Evolutionary conservation across 1,284 basidiomycete genomes (phyloP).

Genomic region (Tausonia pullulans): DNA sequence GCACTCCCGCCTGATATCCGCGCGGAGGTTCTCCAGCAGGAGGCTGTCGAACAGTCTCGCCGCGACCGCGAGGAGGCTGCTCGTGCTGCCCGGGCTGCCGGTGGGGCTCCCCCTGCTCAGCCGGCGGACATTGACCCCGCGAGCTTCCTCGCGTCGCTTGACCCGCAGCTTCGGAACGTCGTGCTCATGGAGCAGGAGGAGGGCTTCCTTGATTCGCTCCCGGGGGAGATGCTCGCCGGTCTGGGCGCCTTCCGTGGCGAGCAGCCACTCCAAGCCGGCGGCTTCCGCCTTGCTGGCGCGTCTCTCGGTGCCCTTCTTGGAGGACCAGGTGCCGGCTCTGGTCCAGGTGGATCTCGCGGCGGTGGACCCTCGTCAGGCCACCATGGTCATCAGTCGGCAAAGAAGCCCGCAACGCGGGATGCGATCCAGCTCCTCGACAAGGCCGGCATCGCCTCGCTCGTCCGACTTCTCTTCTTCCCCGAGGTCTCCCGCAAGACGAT

Average conservation of each 20-base stretch:
- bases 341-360: background rate
- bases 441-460: slow-evolving; percentile 73
- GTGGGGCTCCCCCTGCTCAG: slow-evolving; percentile 24
- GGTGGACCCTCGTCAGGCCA: background rate
- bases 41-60: slow-evolving; percentile 67
- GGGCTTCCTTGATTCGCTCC: slow-evolving; percentile 64
- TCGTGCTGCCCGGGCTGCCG: slow-evolving; percentile 9
- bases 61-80: slow-evolving; percentile 40
- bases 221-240: slow-evolving; percentile 72
- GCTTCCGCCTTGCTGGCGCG: slow-evolving; percentile 26
- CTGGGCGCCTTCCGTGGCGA: slow-evolving; percentile 50
- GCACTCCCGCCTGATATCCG: slow-evolving; percentile 92
- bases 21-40: slow-evolving; percentile 92
- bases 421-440: slow-evolving; percentile 92
- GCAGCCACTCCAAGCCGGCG: background rate
- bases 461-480: slow-evolving; percentile 92
- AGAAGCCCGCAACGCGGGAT: slow-evolving; percentile 50
- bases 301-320: slow-evolving; percentile 22
- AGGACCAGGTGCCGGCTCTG: background rate
- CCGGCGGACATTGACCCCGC: slow-evolving; percentile 70
- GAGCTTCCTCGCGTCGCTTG: slow-evolving; percentile 75
- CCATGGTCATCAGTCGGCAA: background rate
- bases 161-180: slow-evolving; percentile 70
- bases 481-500: slow-evolving; percentile 75
- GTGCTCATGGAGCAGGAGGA: slow-evolving; percentile 80